These are phyloP conservation scores for Trametes sp. DNA, from an alignment of 1,284 basidiomycete genomes.

Conservation along the genomic window DNA sequence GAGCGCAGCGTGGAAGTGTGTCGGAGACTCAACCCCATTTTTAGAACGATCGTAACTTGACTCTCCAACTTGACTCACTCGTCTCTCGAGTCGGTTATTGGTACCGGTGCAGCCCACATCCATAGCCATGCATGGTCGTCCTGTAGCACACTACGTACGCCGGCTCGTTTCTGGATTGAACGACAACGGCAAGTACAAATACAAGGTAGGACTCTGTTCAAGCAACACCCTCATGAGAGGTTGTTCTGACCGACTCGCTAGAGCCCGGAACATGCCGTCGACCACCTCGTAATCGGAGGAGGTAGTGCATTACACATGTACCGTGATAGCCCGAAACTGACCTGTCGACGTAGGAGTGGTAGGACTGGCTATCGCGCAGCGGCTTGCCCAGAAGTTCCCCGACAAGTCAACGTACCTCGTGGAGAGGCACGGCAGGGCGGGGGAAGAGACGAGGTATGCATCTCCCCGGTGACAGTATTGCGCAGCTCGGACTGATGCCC, in stretches of 20 bases:
- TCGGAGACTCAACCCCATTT: too few relatives aligned
- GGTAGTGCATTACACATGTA: constrained; percentile 52
- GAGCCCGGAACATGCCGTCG: constrained; percentile 80
- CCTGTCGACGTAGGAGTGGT: constrained; percentile 67
- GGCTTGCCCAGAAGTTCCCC: constrained; percentile 73
- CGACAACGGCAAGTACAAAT: constrained; percentile 61
- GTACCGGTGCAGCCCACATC: too few relatives aligned
- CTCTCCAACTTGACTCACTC: too few relatives aligned
- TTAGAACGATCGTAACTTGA: too few relatives aligned
- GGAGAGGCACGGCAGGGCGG: constrained; percentile 78
- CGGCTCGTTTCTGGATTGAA: constrained; percentile 76
- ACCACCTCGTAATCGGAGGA: constrained; percentile 93
- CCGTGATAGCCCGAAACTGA: neutral
- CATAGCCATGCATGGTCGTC: too few relatives aligned
- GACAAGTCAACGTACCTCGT: constrained; percentile 84
- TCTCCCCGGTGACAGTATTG: neutral
- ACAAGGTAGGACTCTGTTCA: constrained; percentile 55
- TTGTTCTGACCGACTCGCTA: too few relatives aligned
- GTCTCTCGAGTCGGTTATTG: too few relatives aligned
- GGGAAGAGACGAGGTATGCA: constrained; percentile 84
- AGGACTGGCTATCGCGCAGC: constrained; percentile 87
- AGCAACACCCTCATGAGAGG: too few relatives aligned
- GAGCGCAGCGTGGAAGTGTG: too few relatives aligned
- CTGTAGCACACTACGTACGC: too few relatives aligned
- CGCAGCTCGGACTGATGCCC: constrained; percentile 1